phyloP scores from a whole-genome alignment of 495 filamentous ascomycete genomes.

The Aspergillus coremiiformis region DNA sequence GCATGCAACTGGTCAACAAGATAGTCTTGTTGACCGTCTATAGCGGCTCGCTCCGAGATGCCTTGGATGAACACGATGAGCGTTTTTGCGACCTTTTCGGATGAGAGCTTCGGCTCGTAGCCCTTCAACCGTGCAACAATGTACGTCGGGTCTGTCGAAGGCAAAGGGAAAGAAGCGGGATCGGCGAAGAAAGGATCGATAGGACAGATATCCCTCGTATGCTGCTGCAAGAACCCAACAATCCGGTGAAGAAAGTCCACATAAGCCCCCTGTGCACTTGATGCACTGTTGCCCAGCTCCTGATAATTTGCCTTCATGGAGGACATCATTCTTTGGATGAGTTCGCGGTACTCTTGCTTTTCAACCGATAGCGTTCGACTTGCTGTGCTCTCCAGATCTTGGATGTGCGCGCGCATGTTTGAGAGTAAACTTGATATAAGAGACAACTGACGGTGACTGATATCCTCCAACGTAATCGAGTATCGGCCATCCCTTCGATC shows the following conservation, averaged over 20 bases:
- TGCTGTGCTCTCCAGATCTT: slow-evolving; percentile 26
- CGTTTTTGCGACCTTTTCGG: slow-evolving; percentile 46
- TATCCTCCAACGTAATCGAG: slow-evolving; percentile 45
- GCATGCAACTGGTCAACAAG: slow-evolving; percentile 51
- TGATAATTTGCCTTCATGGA: slow-evolving; percentile 64
- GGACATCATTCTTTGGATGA: slow-evolving; percentile 52
- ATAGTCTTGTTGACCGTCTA: slow-evolving; percentile 53
- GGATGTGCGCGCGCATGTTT: slow-evolving; percentile 55
- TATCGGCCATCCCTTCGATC: slow-evolving; percentile 33
- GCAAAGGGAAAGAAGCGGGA: slow-evolving; percentile 56
- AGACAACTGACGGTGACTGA: slow-evolving; percentile 50
- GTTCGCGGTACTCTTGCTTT: slow-evolving; percentile 47
- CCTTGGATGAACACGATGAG: slow-evolving; percentile 57
- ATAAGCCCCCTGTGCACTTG: slow-evolving; percentile 46
- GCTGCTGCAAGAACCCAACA: slow-evolving; percentile 57
- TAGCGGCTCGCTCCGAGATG: slow-evolving; percentile 53
- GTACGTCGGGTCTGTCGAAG: slow-evolving; percentile 57
- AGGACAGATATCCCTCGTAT: slow-evolving; percentile 53
- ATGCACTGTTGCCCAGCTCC: slow-evolving; percentile 42
- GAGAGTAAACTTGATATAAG: slow-evolving; percentile 55
- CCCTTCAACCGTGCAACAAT: slow-evolving; percentile 59
- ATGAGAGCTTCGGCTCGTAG: slow-evolving; percentile 52
- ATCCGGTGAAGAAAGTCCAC: slow-evolving; percentile 60
- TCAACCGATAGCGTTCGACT: slow-evolving; percentile 25
- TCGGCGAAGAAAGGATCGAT: slow-evolving; percentile 65